A percentile compares a stretch with the other conserved stretches of the same genome.
phyloP scores from a whole-genome alignment of 352 stramenopile species.

The Achlya hypogyna region DNA sequence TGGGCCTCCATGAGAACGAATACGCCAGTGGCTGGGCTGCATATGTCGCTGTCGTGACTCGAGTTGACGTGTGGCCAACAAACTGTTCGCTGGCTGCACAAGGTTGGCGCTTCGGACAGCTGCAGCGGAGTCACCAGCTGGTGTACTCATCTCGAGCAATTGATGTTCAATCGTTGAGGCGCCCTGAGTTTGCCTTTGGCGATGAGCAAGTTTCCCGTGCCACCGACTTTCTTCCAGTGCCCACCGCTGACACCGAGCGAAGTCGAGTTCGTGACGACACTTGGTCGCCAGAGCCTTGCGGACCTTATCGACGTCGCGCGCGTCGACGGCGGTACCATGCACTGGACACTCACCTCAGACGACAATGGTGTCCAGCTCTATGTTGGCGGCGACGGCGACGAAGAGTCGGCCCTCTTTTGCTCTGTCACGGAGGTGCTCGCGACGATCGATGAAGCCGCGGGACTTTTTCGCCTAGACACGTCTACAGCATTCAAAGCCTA shows the following conservation, averaged over 20 bases:
- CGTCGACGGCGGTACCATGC: constrained; percentile 1
- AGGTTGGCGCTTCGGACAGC: background rate
- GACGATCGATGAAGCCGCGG: constrained; percentile 7
- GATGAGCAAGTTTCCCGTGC: constrained; percentile 19
- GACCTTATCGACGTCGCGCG: constrained; percentile 4
- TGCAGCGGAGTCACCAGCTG: background rate
- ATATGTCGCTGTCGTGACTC: too few relatives aligned
- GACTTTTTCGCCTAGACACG: constrained; percentile 13
- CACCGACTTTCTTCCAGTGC: constrained; percentile 13
- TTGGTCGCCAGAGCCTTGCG: background rate
- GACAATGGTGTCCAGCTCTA: constrained; percentile 16
- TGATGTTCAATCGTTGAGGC: too few relatives aligned
- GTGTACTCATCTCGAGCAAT: too few relatives aligned
- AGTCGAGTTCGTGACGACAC: background rate
- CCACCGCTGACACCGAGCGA: constrained; percentile 4
- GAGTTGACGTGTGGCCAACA: too few relatives aligned
- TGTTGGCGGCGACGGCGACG: background rate
- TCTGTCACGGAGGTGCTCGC: constrained; percentile 10
- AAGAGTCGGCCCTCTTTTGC: background rate
- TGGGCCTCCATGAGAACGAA: too few relatives aligned
- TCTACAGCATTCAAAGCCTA: background rate
- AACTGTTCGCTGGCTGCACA: background rate
- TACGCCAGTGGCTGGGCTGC: too few relatives aligned
- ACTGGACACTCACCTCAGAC: constrained; percentile 13
- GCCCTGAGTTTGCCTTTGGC: too few relatives aligned